phyloP scores from a whole-genome alignment of 2,329 filamentous ascomycete genomes.

The Lasiodiplodia gonubiensis region DNA sequence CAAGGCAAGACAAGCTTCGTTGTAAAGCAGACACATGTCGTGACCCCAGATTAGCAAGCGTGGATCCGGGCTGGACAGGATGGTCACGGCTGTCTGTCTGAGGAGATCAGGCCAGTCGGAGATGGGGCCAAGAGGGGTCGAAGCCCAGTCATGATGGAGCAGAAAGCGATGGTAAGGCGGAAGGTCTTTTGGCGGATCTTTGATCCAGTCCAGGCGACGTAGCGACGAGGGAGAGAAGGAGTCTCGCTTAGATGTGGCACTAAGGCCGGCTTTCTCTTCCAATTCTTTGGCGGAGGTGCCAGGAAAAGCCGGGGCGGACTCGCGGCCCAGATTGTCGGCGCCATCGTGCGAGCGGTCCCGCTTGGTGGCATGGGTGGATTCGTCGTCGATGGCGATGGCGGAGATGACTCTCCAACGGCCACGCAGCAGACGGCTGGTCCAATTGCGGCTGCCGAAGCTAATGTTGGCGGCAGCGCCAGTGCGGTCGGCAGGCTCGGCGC shows the following conservation, averaged over 20 bases:
- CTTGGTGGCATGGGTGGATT: not conserved
- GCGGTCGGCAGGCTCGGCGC: not conserved
- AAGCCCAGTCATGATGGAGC: slow-evolving; percentile 64
- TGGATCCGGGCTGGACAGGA: slow-evolving; percentile 63
- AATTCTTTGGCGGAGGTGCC: slow-evolving; percentile 8
- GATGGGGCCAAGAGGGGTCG: slow-evolving; percentile 74
- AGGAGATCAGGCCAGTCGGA: slow-evolving; percentile 71
- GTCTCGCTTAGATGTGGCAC: no score
- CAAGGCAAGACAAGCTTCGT: slow-evolving; percentile 69
- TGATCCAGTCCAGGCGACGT: slow-evolving; percentile 18
- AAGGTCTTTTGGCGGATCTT: not conserved
- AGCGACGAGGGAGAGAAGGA: not conserved
- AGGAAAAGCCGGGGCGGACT: not conserved
- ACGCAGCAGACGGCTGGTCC: slow-evolving; percentile 19
- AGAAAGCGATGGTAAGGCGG: slow-evolving; percentile 19
- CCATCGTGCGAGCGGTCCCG: not conserved
- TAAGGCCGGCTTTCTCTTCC: not conserved
- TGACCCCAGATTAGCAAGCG: slow-evolving; percentile 58
- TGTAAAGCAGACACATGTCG: slow-evolving; percentile 75
- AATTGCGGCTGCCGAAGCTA: slow-evolving; percentile 11
- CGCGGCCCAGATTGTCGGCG: not conserved
- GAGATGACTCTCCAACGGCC: slow-evolving; percentile 3
- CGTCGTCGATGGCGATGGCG: not conserved
- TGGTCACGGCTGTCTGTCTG: slow-evolving; percentile 74
- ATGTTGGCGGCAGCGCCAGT: slow-evolving; percentile 9